Percentiles rank a stretch among this genome's conserved stretches.
Evolutionary conservation across 805 yeast species (phyloP).

Genomic region (Zygoascus ofunaensis): DNA sequence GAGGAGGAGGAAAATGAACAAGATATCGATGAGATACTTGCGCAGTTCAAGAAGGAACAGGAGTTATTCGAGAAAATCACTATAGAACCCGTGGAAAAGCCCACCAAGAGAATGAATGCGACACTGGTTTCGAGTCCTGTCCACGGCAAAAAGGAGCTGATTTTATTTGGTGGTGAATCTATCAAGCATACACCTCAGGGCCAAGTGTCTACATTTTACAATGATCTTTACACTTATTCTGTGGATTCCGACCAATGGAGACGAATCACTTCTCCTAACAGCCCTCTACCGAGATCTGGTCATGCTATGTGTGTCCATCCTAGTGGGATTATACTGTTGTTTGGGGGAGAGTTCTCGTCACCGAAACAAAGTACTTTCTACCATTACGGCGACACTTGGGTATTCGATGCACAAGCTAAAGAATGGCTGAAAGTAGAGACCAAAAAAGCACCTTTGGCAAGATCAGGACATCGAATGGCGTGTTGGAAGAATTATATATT

Average conservation of each 20-base stretch:
- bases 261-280: constrained; percentile 63
- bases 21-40: constrained; percentile 77
- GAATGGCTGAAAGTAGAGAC: constrained; percentile 86
- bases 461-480: constrained; percentile 89
- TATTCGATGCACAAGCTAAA: constrained; percentile 69
- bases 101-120: constrained; percentile 63
- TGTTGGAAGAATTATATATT: constrained; percentile 86
- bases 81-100: constrained; percentile 48
- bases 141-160: constrained; percentile 66
- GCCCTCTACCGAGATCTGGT: constrained; percentile 89
- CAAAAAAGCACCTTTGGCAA: constrained; percentile 61
- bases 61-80: constrained; percentile 64
- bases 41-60: constrained; percentile 71
- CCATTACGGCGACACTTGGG: constrained; percentile 95
- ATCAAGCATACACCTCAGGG: constrained; percentile 30
- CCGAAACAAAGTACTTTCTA: constrained; percentile 94
- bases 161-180: constrained; percentile 88
- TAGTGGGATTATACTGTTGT: constrained; percentile 72
- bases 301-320: constrained; percentile 94
- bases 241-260: constrained; percentile 79
- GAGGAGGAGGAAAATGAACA: constrained; percentile 80
- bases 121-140: constrained; percentile 66
- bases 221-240: constrained; percentile 67
- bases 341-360: constrained; percentile 95
- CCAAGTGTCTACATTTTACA: constrained; percentile 55